Conservation (phyloP, 345 rosid genomes). For the Bretschneidera sinensis region DNA sequence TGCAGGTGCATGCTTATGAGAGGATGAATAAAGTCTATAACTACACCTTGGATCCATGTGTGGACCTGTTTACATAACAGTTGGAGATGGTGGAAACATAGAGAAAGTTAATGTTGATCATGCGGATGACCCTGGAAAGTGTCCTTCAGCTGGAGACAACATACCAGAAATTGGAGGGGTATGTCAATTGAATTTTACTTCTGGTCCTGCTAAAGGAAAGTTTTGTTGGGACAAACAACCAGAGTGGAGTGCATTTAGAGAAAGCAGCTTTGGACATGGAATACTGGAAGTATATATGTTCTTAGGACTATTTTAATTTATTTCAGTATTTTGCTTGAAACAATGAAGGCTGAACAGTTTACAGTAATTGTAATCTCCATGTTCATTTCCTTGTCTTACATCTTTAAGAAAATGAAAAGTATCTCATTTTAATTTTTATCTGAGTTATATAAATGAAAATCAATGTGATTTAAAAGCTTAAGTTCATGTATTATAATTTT, state of each 20-base stretch:
- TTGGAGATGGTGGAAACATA: conserved; percentile 89
- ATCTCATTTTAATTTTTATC: too few species aligned
- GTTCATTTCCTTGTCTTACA: too few species aligned
- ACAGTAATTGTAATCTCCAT: too few species aligned
- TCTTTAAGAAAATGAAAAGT: too few species aligned
- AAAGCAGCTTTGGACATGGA: conserved; percentile 94
- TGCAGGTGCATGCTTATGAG: conserved; percentile 92
- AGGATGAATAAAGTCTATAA: conserved; percentile 73
- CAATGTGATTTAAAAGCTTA: too few species aligned
- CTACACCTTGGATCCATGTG: conserved; percentile 70
- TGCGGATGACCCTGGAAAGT: conserved; percentile 74
- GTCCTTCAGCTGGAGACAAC: conserved; percentile 66
- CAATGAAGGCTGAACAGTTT: conserved; percentile 1
- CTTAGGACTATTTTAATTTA: neutral
- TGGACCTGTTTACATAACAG: conserved; percentile 69
- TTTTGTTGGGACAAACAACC: conserved; percentile 86
- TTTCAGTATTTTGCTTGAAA: neutral
- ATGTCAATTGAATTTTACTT: conserved; percentile 63
- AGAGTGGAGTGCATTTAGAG: conserved; percentile 82
- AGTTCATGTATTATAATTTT: too few species aligned
- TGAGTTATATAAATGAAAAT: too few species aligned
- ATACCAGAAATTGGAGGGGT: conserved; percentile 61
- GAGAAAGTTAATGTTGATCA: conserved; percentile 65
- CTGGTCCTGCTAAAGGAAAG: conserved; percentile 73
- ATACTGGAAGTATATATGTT: conserved; percentile 57